Evolutionary conservation across 176 grass and related monocot genomes (phyloP), one percentile per base, ranked within the genome.

Genomic region (Eleusine indica): DNA sequence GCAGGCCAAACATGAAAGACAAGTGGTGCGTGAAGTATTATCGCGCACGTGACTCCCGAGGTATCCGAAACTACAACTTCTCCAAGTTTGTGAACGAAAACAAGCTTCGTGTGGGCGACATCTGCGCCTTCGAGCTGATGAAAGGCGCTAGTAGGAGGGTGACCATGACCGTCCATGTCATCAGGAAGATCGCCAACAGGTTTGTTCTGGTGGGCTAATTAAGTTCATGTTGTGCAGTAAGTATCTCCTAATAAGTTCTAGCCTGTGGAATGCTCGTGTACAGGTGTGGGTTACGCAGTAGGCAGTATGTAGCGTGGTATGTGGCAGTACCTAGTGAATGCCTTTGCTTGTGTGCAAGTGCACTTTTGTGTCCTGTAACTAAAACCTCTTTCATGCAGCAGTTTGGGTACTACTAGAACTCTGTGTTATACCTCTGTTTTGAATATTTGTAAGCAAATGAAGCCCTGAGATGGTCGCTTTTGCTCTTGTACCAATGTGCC

Each of bases 111-210:
- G 18, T 71, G 30, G 86, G 67, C 3, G 21, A 84, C 25, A 6
- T 86, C 68, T 88, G 91, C 4, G 2, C 83, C 19, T 91, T 88
- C 19, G 86, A 94, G 70, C 44, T 94, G 42, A 81, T 76, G 53
- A 90, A 71, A 71, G 29, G 51, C 4, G 3, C 28, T 5, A 73
- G 4, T 5, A 73, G 4, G 61, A 79, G 63, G 75, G 75, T n/a
- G 9, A 51, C 18, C 1, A 84, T 88, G 81, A 28, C 29, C 0
- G 70, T 88, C 40, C 81, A 84, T 84, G 87, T 84, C 9, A 16
- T 44, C 40, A 68, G 49, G 75, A 84, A 3, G 68, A 9, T 29
- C 1, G 1, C 40, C 6, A 5, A n/a, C 1, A 21, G 61, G 40
- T 75, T 84, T 67, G 69, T 41, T 68, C 32, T 67, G 4, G 21